These are phyloP conservation scores for Suillus luteus DNA, from an alignment of 768 basidiomycete genomes.

Conservation along the genomic window DNA sequence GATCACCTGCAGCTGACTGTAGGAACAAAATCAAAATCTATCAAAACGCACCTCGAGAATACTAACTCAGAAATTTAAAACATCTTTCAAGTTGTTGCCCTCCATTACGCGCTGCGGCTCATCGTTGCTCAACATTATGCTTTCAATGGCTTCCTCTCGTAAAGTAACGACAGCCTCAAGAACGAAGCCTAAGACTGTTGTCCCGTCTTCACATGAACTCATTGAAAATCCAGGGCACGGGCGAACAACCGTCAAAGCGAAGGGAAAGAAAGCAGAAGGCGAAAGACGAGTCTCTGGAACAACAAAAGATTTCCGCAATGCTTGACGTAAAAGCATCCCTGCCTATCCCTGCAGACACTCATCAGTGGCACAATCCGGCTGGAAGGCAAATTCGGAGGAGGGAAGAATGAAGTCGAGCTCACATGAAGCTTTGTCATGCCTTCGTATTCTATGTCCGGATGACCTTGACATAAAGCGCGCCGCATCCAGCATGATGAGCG, in stretches of 20 bases:
- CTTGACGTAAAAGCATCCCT: constrained; percentile 58
- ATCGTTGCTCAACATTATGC: background rate
- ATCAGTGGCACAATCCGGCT: constrained; percentile 53
- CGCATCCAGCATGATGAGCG: constrained; percentile 65
- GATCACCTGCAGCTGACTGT: no score
- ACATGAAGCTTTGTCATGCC: constrained; percentile 44
- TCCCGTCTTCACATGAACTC: background rate
- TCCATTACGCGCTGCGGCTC: background rate
- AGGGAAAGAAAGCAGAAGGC: background rate
- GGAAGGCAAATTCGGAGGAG: constrained; percentile 45
- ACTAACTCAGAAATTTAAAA: background rate
- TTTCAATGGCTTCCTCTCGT: background rate
- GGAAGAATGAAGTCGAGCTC: constrained; percentile 29
- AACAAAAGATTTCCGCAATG: constrained; percentile 53
- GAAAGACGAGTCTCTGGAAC: constrained; percentile 28
- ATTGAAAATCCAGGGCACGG: background rate
- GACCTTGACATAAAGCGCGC: constrained; percentile 70
- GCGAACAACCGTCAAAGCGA: background rate
- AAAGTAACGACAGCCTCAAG: constrained; percentile 25
- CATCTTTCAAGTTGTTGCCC: background rate
- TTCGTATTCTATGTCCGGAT: constrained; percentile 48
- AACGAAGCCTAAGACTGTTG: background rate
- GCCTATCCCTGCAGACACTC: constrained; percentile 46
- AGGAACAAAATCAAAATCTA: no score
- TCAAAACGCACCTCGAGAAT: no score